Evolutionary conservation across 495 filamentous ascomycete genomes (phyloP), one percentile per base, ranked within the genome.

Genomic region (Rusavskia elegans): DNA sequence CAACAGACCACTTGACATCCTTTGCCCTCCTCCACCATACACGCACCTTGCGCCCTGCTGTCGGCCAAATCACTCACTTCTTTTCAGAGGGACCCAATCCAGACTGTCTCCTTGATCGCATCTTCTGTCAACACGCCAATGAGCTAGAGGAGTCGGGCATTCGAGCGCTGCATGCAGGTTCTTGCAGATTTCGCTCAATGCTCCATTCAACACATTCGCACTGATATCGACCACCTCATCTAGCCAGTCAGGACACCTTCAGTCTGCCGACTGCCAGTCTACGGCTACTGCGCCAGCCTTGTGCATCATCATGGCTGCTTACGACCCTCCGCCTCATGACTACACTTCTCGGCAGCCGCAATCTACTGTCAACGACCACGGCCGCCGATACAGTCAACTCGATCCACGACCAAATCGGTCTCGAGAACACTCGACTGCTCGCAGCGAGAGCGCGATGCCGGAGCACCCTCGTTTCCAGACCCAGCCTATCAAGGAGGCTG

Each of bases 401-500:
- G 53, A 53, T 16, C 11, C 37, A 14, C 50, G 48, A 20, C 50
- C 1, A 25, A 10, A 30, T 20, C 30, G 35, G 32, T 51, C 57
- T 38, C 50, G 50, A 53, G 51, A 48, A 17, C 19, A 38, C 10
- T 54, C 54, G n/a, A 32, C 42, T 49, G 48, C 29, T 36, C 45
- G 46, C 16, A 30, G 40, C 6, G 54, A 29, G 37, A 40, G 48
- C 5, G 27, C 38, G 14, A 57, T 59, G 52, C 48, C 63, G 20
- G 58, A 55, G 20, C 55, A 48, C 19, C 44, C 49, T 30, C 53
- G 56, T 32, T 44, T 51, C 50, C 57, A 61, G 45, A 42, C 60
- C 46, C 63, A 61, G 44, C 64, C 69, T 35, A 66, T 68, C 67
- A 77, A 71, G 54, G 72, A 75, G 37, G 73, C 73, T 52, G 71